Evolutionary conservation across 306 rosid species (phyloP), one percentile per base, ranked within the genome.

Genomic region (Ochetophila trinervis): DNA sequence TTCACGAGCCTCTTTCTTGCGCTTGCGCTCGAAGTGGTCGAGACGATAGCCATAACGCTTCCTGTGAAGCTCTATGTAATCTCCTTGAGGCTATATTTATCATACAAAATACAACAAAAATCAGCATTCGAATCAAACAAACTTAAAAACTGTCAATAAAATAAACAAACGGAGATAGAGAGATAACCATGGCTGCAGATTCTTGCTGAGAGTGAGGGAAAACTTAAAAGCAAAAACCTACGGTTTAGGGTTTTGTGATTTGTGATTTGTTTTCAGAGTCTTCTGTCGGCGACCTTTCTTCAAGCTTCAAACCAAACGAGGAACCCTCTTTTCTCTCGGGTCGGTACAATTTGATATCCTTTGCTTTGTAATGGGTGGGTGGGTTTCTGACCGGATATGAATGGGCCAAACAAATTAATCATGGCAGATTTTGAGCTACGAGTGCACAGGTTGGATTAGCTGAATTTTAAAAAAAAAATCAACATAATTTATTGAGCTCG

Each of bases 1-100:
- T 62, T 81, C 73, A 67, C 98, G 98, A 66, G 98, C 99, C 58
- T 73, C 86, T 69, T 78, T 90, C 90, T 93, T 93, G 78, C 99
- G 97, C 78, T 81, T 86, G 18, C 99, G 99, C 87, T 86, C 96
- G 62, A 77, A 83, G 83, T 93, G 85, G 60, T 93, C 99, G 0
- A 68, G 85, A 22, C 91, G 93, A 62, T 86, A 79, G 55, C 99
- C 99, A 93, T 87, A 54, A 35, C 96, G 86, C 78, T 85, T 90
- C 84, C 86, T 68, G 74, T 84, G 94, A 68, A 90, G 96, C 8
- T 93, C 99, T 30, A 93, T 90, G 79, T 93, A 87, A 81, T 93
- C 99, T 66, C 97, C 97, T 86, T 93, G 99, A 53, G 99, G 99
- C 99, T 93, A 53, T 34, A 44, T 23, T 69, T 44, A 42, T 53